phyloP scores from a whole-genome alignment of 768 basidiomycete species.

The Boletus sp. region DNA sequence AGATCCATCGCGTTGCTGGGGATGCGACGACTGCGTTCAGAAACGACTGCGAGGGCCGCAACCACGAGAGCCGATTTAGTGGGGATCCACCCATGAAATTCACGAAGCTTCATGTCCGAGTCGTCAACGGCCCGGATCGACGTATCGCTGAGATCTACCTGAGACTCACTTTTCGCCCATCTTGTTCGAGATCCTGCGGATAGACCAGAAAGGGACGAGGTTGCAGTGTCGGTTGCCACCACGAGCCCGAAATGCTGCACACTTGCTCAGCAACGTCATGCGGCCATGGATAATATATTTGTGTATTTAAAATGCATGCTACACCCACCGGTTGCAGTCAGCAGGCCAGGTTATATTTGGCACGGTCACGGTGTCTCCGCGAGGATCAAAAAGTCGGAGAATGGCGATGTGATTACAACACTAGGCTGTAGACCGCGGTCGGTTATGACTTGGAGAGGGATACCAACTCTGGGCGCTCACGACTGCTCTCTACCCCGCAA shows the following conservation, averaged over 20 bases:
- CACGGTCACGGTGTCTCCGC: not conserved
- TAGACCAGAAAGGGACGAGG: not conserved
- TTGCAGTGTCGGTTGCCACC: conserved; percentile 2
- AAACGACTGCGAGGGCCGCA: conserved; percentile 71
- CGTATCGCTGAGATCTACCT: not conserved
- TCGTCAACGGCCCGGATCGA: not conserved
- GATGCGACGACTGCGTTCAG: conserved; percentile 66
- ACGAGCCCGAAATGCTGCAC: not conserved
- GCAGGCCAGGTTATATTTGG: too few relatives aligned
- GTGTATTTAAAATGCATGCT: not conserved
- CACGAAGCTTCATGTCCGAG: conserved; percentile 38
- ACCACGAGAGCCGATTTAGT: conserved; percentile 80
- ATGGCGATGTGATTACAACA: not conserved
- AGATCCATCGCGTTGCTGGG: conserved; percentile 68
- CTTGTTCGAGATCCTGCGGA: conserved; percentile 14
- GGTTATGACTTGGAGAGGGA: not conserved
- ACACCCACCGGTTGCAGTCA: too few relatives aligned
- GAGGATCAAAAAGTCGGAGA: not conserved
- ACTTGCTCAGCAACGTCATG: conserved; percentile 15
- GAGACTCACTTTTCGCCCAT: conserved; percentile 34
- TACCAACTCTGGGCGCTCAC: not conserved
- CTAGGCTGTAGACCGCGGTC: not conserved
- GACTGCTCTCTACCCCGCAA: conserved; percentile 14
- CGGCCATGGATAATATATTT: not conserved
- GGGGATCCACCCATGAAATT: conserved; percentile 64